Conservation (phyloP, 495 filamentous ascomycete species). For the Hyaloscypha finlandica region DNA sequence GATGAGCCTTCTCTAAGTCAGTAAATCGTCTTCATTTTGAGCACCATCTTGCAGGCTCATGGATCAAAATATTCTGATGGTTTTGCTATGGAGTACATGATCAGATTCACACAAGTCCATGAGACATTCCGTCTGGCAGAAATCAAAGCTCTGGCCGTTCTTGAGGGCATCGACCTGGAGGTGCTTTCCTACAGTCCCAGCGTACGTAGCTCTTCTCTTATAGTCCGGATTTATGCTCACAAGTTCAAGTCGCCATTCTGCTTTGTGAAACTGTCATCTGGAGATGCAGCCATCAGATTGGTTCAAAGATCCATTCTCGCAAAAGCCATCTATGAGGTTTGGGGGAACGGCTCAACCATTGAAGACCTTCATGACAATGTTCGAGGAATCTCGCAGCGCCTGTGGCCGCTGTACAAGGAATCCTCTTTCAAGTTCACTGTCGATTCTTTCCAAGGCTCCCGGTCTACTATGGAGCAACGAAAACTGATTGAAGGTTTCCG, state of each 20-base stretch:
- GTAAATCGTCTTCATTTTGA: background rate
- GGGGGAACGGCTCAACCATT: constrained; percentile 73
- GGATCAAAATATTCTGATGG: background rate
- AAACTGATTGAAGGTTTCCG: constrained; percentile 77
- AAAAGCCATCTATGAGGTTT: constrained; percentile 83
- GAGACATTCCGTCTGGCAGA: constrained; percentile 89
- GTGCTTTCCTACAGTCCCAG: constrained; percentile 69
- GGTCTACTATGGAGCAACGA: constrained; percentile 56
- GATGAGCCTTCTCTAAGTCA: background rate
- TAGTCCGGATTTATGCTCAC: constrained; percentile 14
- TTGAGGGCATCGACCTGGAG: constrained; percentile 67
- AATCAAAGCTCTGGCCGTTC: constrained; percentile 75
- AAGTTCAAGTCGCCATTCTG: constrained; percentile 79
- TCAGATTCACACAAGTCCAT: constrained; percentile 87
- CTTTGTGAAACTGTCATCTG: constrained; percentile 67
- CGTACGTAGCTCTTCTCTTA: constrained; percentile 49
- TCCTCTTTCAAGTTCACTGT: constrained; percentile 79
- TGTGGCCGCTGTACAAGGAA: constrained; percentile 64
- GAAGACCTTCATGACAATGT: constrained; percentile 68
- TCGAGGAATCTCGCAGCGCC: constrained; percentile 51
- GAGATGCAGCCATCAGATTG: constrained; percentile 63
- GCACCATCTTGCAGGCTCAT: background rate
- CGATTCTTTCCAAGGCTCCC: constrained; percentile 74
- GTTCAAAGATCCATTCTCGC: constrained; percentile 76
- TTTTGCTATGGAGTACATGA: constrained; percentile 70